Conservation (phyloP, 139 green algal genomes). For the Tetradesmus obliquus region DNA sequence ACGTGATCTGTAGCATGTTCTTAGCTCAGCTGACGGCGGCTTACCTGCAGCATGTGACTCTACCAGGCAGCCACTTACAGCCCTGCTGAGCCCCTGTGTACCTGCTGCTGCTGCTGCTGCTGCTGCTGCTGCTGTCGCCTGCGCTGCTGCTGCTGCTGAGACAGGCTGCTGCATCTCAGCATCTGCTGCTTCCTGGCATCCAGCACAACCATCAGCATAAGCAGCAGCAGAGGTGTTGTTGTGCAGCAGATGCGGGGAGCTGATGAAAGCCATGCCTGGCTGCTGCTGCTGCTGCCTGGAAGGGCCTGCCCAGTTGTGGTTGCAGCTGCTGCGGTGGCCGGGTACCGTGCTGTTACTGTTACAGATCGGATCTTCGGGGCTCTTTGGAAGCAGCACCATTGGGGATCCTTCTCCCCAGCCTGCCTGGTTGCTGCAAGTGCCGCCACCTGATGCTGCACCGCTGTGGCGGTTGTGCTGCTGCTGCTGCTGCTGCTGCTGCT, state of each 20-base stretch:
- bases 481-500: neutral
- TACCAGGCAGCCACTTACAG: neutral
- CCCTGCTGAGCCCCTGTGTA: neutral
- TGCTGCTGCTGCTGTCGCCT: neutral
- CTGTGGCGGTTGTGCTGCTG: neutral
- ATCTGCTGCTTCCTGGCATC: neutral
- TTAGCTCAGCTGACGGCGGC: no score
- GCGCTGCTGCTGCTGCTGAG: neutral
- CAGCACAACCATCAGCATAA: neutral
- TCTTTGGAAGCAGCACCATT: neutral
- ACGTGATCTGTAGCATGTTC: neutral
- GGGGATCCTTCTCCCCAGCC: neutral
- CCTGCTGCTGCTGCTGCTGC: neutral
- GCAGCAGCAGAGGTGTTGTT: neutral
- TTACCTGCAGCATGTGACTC: neutral
- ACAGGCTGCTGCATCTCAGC: neutral
- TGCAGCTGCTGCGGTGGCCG: conserved; percentile 14
- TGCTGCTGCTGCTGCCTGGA: neutral
- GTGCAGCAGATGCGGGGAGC: neutral
- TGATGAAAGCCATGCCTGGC: neutral
- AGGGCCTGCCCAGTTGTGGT: neutral
- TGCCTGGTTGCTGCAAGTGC: neutral
- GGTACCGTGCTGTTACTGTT: neutral
- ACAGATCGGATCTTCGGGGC: neutral
- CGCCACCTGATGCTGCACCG: neutral